Evolutionary conservation across 1,284 basidiomycete genomes (phyloP), one percentile per base, ranked within the genome.

Genomic region (Heterobasidion irregulare): DNA sequence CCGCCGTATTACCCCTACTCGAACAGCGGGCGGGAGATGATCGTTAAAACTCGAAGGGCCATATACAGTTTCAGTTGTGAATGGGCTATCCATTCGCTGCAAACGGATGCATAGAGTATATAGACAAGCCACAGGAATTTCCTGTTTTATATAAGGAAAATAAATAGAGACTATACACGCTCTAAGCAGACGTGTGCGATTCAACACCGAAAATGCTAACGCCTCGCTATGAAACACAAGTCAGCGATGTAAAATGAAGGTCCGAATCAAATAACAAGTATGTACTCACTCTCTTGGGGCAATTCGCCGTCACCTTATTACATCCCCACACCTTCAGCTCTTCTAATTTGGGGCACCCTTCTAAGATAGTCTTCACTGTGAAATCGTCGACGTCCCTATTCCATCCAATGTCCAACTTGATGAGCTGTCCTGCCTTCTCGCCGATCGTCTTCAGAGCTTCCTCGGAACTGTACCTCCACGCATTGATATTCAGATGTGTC

Each of bases 331-430:
- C 76, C 64, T 78, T 85, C 57, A 89, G 66, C 62, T 88, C 83
- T 44, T 68, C 66, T 48, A 90, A 60, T 47, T 72, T 69, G 32
- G 64, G 63, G 57, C 82, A 82, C 1, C 71, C 66, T 13, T 89
- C 83, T 59, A 93, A 66, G 63, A 93, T 71, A 18, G 71, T 76
- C 67, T 90, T 87, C 58, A 98, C 70, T 1, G 89, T 75, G 64
- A 87, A 93, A 68, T 99, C 90, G 61, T 95, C 89, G 35, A 92
- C 78, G 41, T 82, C 78, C 46, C 96, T 74, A 61, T 94, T 95
- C 80, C 92, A 99, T 1, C 94, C 88, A 6, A 97, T 68, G 64
- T 99, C 92, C 38, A 98, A 64, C 64, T 73, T 76, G 59, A 70
- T 72, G 61, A 98, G 64, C 26, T 76, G 70, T 4, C 64, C 67